Percentiles rank a stretch among this genome's conserved stretches.
These are phyloP conservation scores for Phaeomoniella chlamydospora DNA, from an alignment of 2,329 filamentous ascomycete species.

Conservation along the genomic window DNA sequence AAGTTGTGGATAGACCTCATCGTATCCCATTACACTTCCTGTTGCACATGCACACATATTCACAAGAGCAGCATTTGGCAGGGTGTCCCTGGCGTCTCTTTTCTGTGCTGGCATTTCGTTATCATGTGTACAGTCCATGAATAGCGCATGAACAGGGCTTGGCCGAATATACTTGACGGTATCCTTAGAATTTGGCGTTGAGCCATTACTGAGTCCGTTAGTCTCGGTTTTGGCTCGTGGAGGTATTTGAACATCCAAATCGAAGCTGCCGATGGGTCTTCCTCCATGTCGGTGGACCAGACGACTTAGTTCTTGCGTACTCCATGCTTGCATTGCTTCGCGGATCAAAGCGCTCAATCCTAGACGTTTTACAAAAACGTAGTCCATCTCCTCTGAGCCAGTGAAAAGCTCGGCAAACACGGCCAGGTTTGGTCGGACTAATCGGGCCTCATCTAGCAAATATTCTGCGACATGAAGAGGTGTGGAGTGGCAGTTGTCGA, in stretches of 20 bases:
- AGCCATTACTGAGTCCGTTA: conserved; percentile 12
- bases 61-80: conserved; percentile 86
- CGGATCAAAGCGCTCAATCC: conserved; percentile 85
- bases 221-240: conserved; percentile 32
- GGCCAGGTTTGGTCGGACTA: conserved; percentile 73
- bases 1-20: conserved; percentile 85
- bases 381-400: conserved; percentile 90
- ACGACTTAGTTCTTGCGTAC: conserved; percentile 78
- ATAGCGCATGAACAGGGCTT: conserved; percentile 81
- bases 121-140: conserved; percentile 99
- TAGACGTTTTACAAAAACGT: conserved; percentile 83
- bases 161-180: conserved; percentile 69
- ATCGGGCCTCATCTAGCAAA: conserved; percentile 83
- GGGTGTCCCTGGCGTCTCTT: conserved; percentile 80
- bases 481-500: conserved; percentile 96
- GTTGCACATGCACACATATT: conserved; percentile 91
- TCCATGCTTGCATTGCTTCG: conserved; percentile 98
- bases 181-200: conserved; percentile 31
- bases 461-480: conserved; percentile 89
- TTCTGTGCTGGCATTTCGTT: conserved; percentile 95
- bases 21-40: conserved; percentile 95
- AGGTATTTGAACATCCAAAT: conserved; percentile 71
- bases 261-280: conserved; percentile 90
- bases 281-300: conserved; percentile 89
- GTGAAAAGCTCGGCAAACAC: conserved; percentile 93